Percentiles rank a stretch among this genome's conserved stretches.
Evolutionary conservation across 2,329 filamentous ascomycete genomes (phyloP).

Genomic region (Aspergillus sojae): DNA sequence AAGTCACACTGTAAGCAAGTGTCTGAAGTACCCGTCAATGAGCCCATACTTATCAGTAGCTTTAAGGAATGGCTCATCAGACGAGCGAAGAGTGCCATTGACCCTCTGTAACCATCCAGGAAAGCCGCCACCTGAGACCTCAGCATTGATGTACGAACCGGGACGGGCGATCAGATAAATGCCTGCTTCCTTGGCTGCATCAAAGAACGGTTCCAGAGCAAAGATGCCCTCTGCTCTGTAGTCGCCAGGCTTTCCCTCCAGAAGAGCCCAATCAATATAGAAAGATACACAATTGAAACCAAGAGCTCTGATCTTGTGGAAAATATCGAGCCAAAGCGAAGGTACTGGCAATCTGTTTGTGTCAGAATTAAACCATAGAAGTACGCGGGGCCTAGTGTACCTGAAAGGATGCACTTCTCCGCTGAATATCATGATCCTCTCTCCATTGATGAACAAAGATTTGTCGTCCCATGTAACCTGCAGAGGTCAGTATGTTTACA

Average conservation of each 20-base stretch:
- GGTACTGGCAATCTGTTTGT: conserved; percentile 59
- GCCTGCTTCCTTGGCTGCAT: conserved; percentile 71
- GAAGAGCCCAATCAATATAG: conserved; percentile 76
- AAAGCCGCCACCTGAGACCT: conserved; percentile 74
- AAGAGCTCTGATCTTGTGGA: conserved; percentile 80
- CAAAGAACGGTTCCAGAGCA: conserved; percentile 73
- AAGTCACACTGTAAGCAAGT: conserved; percentile 12
- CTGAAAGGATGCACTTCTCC: conserved; percentile 74
- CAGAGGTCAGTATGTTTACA: not conserved
- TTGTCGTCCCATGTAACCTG: conserved; percentile 72
- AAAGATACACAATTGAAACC: conserved; percentile 81
- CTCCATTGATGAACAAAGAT: conserved; percentile 69
- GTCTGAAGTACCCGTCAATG: too few relatives aligned
- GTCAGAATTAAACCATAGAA: conserved; percentile 7
- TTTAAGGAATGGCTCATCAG: conserved; percentile 62
- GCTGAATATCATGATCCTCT: conserved; percentile 71
- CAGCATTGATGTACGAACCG: conserved; percentile 78
- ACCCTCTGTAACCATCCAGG: conserved; percentile 77
- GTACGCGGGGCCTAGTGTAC: conserved; percentile 29
- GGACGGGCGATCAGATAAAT: conserved; percentile 75
- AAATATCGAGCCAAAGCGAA: conserved; percentile 68
- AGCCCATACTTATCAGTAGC: conserved; percentile 64
- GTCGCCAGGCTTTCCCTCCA: conserved; percentile 72
- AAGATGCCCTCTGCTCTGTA: conserved; percentile 74
- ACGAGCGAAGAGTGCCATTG: conserved; percentile 66